Base-by-base conservation (phyloP, 805 yeast species). In the Candida sithepensis region DNA sequence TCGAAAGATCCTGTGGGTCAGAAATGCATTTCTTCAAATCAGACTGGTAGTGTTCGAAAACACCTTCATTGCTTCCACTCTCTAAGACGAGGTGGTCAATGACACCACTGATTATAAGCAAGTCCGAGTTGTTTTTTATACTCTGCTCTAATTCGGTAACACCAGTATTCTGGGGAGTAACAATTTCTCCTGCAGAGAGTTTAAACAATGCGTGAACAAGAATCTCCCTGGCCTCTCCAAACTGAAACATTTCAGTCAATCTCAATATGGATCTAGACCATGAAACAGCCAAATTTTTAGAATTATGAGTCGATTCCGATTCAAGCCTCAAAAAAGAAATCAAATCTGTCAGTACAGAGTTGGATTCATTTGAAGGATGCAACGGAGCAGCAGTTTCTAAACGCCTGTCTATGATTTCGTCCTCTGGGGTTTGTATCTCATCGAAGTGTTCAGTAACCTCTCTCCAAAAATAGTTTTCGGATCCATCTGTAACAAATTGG, bases 221-320 rank as follows among this genome's bases (percentile, higher is more conserved):
- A 13, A 85, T 59, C 59, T 86, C 92, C 50, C 91, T 70, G 2
- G 87, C 81, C 47, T 75, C 76, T 1, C 85, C 82, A 8, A 62
- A 61, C 8, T 60, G 54, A 21, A 77, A 67, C 9, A 83, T 60
- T 8, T 68, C 62, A 8, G 70, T 53, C 38, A 79, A 46, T 43
- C 81, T 65, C 3, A 69, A 58, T 0, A 77, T 59, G 34, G 70
- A 68, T n/a, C 71, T 72, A 16, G 70, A 56, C 78, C 81, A 71
- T 14, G 64, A 59, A 13, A 62, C 60, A 0, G 66, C 64, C 14
- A 61, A 45, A 4, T 43, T 23, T 22, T 23, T 20, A 9, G 23
- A 14, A n/a, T 16, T n/a, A n/a, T 13, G 16, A 8, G 30, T 23
- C 6, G 20, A 14, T 26, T 20, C n/a, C n/a, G 36, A 13, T 9